Base-by-base conservation (phyloP, 176 grass and related monocot species). In the Ampelocalamus luodianensis region DNA sequence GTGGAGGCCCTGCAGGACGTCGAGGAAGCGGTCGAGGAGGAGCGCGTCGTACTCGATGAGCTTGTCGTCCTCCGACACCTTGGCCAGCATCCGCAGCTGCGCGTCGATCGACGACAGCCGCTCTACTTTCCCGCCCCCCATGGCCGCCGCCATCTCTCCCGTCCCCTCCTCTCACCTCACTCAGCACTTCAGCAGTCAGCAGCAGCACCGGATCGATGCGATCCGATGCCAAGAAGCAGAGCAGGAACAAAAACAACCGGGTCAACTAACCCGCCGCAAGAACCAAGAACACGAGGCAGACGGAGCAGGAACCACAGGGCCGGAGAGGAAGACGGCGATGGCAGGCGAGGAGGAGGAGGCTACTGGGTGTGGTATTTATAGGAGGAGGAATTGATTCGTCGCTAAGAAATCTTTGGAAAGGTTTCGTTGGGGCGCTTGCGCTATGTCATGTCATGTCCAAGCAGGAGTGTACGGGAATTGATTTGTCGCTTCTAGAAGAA, bases 11-110 rank as follows among this genome's bases (percentile, higher is more conserved):
- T 29, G 29, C 29, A 29, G 84, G 84, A 93, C 86, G 81, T 93
- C 91, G 72, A 93, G 91, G 84, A 93, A 93, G 58, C 91, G 91
- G 68, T 93, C 91, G 58, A 93, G 85, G 81, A 93, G 91, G 38
- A 93, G 91, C 18, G 91, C 91, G 42, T 93, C 91, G 70, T 93
- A 93, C 72, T 93, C 91, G 40, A 93, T 83, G 76, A 93, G 88
- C 88, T 93, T 93, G 50, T 93, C 91, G 45, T 93, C 91, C 70
- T 90, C 91, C 9, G 43, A 29, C 29, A 29, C 29, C 29, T 29
- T 29, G 29, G 82, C 91, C 63, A 90, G 80, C 79, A 84, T 46
- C 64, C 91, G 75, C 84, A 92, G 76, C 87, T 92, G 91, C 70
- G 91, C 91, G 72, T 92, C 91, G 80, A 92, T 92, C 70, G 91